Evolutionary conservation across 2,329 filamentous ascomycete genomes (phyloP), one percentile per base, ranked within the genome.

Genomic region (Pochonia chlamydosporia): DNA sequence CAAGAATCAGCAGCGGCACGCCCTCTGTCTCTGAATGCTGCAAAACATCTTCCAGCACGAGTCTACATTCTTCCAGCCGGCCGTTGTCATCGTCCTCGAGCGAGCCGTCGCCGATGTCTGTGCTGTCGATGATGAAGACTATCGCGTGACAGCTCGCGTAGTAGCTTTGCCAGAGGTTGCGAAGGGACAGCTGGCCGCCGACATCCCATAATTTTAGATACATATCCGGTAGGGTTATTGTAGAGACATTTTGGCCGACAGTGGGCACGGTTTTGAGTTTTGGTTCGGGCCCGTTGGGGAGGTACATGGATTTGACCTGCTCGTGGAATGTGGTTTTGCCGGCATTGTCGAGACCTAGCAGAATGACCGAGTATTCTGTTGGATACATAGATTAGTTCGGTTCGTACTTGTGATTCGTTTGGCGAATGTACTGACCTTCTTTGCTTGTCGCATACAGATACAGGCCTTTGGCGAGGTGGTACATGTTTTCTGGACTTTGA

Each of bases 141-240:
- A 99, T 96, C 56, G 93, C 93, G 66, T 99, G 93, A 61, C 90
- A 95, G 65, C 82, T 88, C 43, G 83, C 77, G 74, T 96, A 99
- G 73, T 99, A 99, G 67, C 84, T 89, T 67, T 96, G 89, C 93
- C 93, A 99, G 26, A 97, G 81, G 53, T 86, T 85, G 52, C 93
- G 85, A 62, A 99, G 79, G 24, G 81, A 86, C 62, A 93, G 83
- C 68, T 99, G 93, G 6, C 93, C 93, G 54, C 93, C 93, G 1
- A 99, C 89, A 64, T 99, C 93, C 93, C 93, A 97, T 59, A 99
- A 87, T 74, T 96, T 96, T 62, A 99, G 77, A 74, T 97, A 96
- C 82, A 96, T 92, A 66, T 96, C 89, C 14, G 89, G 86, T 21
- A 97, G 78, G 20, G 87, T 82, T 63, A 99, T 88, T 40, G 91